Conservation (phyloP, 495 filamentous ascomycete genomes). For the Oidiodendron maius region DNA sequence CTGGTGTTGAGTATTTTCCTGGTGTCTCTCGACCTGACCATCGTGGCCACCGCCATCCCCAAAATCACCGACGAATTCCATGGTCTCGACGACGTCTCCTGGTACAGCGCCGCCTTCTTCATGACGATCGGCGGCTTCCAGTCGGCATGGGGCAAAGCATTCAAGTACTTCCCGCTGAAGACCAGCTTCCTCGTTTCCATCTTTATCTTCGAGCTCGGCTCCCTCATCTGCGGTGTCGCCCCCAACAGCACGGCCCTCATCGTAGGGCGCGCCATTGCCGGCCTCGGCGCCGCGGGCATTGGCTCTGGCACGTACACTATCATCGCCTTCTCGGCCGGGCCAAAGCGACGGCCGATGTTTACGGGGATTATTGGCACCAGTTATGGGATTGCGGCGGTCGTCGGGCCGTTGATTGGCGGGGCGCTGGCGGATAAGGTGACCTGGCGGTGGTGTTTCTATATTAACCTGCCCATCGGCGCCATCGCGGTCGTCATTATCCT, state of each 20-base stretch:
- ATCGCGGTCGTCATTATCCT: constrained; percentile 33
- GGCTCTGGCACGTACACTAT: constrained; percentile 81
- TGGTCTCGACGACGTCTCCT: constrained; percentile 42
- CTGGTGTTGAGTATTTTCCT: constrained; percentile 6
- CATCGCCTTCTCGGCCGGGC: constrained; percentile 66
- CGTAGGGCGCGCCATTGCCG: constrained; percentile 77
- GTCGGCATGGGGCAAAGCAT: constrained; percentile 37
- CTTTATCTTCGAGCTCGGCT: constrained; percentile 76
- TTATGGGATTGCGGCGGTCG: constrained; percentile 58
- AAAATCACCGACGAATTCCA: constrained; percentile 43
- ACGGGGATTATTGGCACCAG: constrained; percentile 52
- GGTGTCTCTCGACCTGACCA: constrained; percentile 41
- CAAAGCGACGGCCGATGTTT: constrained; percentile 56
- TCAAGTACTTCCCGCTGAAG: constrained; percentile 39
- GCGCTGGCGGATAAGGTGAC: constrained; percentile 45
- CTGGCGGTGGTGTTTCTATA: constrained; percentile 17
- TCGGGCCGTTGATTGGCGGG: constrained; percentile 56
- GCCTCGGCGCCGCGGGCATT: constrained; percentile 74
- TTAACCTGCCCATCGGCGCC: constrained; percentile 52
- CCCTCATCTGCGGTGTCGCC: constrained; percentile 59
- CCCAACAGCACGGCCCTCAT: constrained; percentile 54
- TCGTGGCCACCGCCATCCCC: constrained; percentile 54
- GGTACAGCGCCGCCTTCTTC: constrained; percentile 52
- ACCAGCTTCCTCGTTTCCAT: constrained; percentile 63
- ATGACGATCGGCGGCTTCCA: constrained; percentile 41